These are phyloP conservation scores for Calocybe gangraenosa DNA, from an alignment of 768 basidiomycete species.

Conservation along the genomic window DNA sequence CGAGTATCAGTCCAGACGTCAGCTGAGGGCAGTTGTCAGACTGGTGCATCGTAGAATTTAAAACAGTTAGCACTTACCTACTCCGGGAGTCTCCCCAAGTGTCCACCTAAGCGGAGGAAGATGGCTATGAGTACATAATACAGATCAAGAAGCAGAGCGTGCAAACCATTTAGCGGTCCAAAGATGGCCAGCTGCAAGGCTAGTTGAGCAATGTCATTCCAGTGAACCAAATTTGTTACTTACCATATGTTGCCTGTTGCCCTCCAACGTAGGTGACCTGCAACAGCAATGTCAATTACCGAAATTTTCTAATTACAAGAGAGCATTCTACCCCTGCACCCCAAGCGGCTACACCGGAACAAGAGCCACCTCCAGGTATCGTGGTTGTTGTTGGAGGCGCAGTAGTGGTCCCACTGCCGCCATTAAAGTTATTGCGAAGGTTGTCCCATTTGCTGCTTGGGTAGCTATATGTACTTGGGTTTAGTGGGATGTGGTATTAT, in stretches of 20 bases:
- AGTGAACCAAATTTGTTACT: conserved; percentile 10
- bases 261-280: conserved; percentile 46
- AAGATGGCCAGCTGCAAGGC: conserved; percentile 37
- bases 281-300: background rate
- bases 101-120: conserved; percentile 38
- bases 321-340: conserved; percentile 28
- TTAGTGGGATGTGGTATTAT: background rate
- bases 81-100: conserved; percentile 51
- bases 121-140: background rate
- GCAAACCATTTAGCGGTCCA: conserved; percentile 55
- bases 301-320: background rate
- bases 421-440: conserved; percentile 57
- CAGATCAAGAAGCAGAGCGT: background rate
- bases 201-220: background rate
- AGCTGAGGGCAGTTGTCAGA: too few relatives aligned
- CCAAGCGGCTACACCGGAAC: conserved; percentile 48
- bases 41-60: background rate
- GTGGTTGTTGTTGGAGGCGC: conserved; percentile 20
- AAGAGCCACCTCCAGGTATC: conserved; percentile 28
- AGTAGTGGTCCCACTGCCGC: conserved; percentile 20
- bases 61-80: conserved; percentile 29
- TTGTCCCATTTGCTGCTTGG: conserved; percentile 73
- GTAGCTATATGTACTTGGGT: conserved; percentile 34
- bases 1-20: conserved; percentile 53
- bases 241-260: conserved; percentile 40